A percentile compares a stretch with the other conserved stretches of the same genome.
These are phyloP conservation scores for Quercus gilva DNA, from an alignment of 306 rosid species.

Conservation along the genomic window DNA sequence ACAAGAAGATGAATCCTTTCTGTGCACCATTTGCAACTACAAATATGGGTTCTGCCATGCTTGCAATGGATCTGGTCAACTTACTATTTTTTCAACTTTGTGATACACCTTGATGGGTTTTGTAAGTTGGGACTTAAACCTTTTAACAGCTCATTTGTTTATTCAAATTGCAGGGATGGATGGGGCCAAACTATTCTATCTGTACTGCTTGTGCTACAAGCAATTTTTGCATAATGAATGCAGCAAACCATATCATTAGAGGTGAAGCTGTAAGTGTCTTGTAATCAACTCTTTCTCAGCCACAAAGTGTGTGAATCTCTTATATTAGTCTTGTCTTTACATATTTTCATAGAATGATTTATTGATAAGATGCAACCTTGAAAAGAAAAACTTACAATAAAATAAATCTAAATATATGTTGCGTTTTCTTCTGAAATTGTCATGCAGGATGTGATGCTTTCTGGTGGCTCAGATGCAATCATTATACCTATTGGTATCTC, in stretches of 20 bases:
- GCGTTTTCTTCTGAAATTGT: conserved; percentile 11
- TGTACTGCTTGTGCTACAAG: conserved; percentile 98
- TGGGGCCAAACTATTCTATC: conserved; percentile 98
- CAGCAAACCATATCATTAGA: conserved; percentile 89
- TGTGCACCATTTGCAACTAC: conserved; percentile 91
- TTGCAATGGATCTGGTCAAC: conserved; percentile 93
- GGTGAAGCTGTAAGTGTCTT: conserved; percentile 90
- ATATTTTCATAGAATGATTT: conserved; percentile 7
- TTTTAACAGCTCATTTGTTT: conserved; percentile 18
- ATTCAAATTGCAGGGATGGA: conserved; percentile 71
- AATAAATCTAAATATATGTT: not conserved
- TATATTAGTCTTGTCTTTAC: not conserved
- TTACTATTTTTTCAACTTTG: conserved; percentile 10
- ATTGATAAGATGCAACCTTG: not conserved
- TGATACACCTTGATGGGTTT: conserved; percentile 14
- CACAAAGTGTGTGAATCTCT: conserved; percentile 7
- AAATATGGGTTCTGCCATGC: conserved; percentile 99
- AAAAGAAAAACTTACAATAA: not conserved
- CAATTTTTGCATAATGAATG: conserved; percentile 83
- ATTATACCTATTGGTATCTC: conserved; percentile 79
- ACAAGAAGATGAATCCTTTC: conserved; percentile 97
- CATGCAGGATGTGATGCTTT: conserved; percentile 84
- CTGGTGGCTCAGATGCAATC: conserved; percentile 90
- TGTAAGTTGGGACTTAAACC: conserved; percentile 20
- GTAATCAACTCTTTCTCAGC: conserved; percentile 6